phyloP scores from a whole-genome alignment of 83 land plant species.

The Thuja plicata region DNA sequence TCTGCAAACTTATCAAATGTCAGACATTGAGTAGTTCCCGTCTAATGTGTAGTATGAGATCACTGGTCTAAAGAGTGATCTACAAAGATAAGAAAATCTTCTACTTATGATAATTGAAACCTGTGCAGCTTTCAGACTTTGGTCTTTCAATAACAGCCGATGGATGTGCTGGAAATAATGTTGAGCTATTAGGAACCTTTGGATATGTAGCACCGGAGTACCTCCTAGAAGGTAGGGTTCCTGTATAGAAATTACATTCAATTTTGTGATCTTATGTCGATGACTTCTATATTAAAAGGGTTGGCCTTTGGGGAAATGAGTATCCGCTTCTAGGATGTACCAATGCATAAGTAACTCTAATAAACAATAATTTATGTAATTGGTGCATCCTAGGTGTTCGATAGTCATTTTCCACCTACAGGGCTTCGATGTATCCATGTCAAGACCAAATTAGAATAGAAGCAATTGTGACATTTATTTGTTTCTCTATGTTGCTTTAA shows the following conservation, averaged over 20 bases:
- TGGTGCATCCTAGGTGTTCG: too few species aligned
- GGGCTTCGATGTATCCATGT: neutral
- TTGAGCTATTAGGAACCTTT: constrained; percentile 76
- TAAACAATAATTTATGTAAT: too few species aligned
- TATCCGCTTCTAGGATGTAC: too few species aligned
- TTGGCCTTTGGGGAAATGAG: too few species aligned
- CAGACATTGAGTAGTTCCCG: neutral
- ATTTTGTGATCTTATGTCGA: neutral
- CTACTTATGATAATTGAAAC: neutral
- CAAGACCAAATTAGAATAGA: too few species aligned
- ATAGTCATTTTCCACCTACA: too few species aligned
- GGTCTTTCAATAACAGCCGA: constrained; percentile 57
- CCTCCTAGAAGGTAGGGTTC: constrained; percentile 66
- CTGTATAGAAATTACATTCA: neutral
- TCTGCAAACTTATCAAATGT: neutral
- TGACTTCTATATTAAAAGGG: neutral
- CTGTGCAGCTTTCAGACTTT: constrained; percentile 78
- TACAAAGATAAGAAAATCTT: neutral
- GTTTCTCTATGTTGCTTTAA: neutral
- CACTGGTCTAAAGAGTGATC: neutral
- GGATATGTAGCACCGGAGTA: constrained; percentile 98
- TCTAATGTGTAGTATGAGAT: neutral
- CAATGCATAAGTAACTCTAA: too few species aligned
- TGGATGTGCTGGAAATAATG: constrained; percentile 31
- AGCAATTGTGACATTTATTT: neutral